Evolutionary conservation across 495 filamentous ascomycete genomes (phyloP).

Genomic region (Neurospora sp.): DNA sequence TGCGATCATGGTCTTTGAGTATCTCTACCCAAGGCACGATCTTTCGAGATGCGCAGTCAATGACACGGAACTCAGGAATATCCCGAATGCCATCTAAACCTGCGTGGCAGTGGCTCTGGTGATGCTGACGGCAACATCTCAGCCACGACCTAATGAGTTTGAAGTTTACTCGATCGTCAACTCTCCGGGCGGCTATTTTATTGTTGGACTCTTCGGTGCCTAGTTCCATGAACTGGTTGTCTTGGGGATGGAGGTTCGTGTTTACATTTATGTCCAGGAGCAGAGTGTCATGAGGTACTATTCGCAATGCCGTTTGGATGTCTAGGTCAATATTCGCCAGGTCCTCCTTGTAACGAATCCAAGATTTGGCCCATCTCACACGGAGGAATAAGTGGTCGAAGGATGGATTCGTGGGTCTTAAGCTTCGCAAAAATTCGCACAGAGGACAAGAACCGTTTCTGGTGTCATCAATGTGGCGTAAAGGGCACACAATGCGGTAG

Average conservation of each 20-base stretch:
- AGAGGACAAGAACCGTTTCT: neutral
- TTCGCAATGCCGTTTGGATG: neutral
- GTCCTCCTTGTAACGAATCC: too few species aligned
- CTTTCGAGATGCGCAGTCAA: constrained; percentile 9
- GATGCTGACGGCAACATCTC: constrained; percentile 2
- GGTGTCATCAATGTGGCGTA: neutral
- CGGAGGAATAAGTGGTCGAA: neutral
- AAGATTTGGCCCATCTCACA: neutral
- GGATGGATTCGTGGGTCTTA: neutral
- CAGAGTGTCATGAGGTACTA: neutral
- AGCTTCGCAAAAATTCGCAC: neutral
- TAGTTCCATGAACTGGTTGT: neutral
- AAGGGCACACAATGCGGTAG: accelerated
- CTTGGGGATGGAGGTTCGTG: neutral
- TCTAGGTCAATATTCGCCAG: accelerated
- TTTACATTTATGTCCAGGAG: neutral
- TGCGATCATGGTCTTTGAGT: neutral
- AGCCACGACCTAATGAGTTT: neutral
- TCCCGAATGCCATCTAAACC: neutral
- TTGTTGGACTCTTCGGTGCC: neutral
- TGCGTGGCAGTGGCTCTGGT: constrained; percentile 9
- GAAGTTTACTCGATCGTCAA: neutral
- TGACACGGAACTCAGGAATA: constrained; percentile 9
- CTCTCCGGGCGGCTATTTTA: neutral
- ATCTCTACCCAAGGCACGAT: constrained; percentile 2